phyloP scores from a whole-genome alignment of 768 basidiomycete genomes.

The Flagelloscypha sp. region DNA sequence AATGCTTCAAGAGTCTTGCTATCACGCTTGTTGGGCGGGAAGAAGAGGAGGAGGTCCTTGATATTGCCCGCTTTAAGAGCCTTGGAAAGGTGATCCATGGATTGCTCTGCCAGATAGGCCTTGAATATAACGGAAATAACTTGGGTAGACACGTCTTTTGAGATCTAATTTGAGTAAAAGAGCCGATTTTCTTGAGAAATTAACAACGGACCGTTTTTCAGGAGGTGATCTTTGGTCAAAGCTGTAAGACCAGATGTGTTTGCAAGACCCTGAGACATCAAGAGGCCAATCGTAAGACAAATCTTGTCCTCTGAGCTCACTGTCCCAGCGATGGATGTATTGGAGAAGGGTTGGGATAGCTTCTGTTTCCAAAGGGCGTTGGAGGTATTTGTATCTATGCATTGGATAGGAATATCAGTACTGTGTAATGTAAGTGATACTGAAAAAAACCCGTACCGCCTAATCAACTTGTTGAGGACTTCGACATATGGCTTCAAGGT shows the following conservation, averaged over 20 bases:
- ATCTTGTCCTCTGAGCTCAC: constrained; percentile 76
- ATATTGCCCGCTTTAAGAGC: constrained; percentile 80
- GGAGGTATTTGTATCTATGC: constrained; percentile 94
- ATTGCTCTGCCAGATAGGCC: constrained; percentile 70
- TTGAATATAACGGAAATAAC: constrained; percentile 76
- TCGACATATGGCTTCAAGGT: constrained; percentile 92
- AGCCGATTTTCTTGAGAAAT: constrained; percentile 1
- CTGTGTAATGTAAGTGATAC: not conserved
- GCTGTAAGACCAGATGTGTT: constrained; percentile 70
- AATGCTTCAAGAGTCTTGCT: constrained; percentile 71
- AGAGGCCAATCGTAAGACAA: constrained; percentile 68
- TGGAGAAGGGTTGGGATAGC: constrained; percentile 80
- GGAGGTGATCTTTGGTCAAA: constrained; percentile 87
- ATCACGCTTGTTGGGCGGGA: constrained; percentile 77
- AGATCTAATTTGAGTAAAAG: constrained; percentile 4
- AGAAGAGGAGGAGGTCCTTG: constrained; percentile 80
- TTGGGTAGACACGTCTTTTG: constrained; percentile 63
- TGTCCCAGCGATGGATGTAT: constrained; percentile 80
- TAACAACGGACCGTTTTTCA: constrained; percentile 74
- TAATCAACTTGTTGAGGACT: constrained; percentile 91
- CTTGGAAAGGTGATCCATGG: constrained; percentile 82
- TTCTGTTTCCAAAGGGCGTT: constrained; percentile 86
- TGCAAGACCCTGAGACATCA: constrained; percentile 79
- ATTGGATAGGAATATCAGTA: constrained; percentile 8
- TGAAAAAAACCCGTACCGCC: constrained; percentile 49